Evolutionary conservation across 2,329 filamentous ascomycete genomes (phyloP).

Genomic region (Clarireedia homoeocarpa): DNA sequence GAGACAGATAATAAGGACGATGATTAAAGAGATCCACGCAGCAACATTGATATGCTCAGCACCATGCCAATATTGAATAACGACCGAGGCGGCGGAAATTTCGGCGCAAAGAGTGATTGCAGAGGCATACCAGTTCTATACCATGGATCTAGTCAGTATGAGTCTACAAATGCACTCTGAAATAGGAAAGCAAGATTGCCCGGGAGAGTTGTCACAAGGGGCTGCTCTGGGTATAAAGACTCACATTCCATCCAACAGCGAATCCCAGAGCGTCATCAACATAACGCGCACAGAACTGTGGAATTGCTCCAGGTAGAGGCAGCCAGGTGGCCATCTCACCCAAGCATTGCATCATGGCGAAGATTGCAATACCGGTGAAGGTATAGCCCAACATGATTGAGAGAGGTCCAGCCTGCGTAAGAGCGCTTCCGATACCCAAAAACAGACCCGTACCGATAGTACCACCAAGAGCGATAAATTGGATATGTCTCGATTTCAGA

Average conservation of each 20-base stretch:
- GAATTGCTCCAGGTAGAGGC: constrained; percentile 44
- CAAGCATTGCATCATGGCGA: constrained; percentile 41
- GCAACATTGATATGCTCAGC: constrained; percentile 25
- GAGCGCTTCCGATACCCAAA: constrained; percentile 44
- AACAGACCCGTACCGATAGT: constrained; percentile 50
- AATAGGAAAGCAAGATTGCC: constrained; percentile 40
- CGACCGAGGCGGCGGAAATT: constrained; percentile 40
- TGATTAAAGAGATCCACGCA: constrained; percentile 37
- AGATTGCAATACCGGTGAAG: constrained; percentile 44
- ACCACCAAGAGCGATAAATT: constrained; percentile 52
- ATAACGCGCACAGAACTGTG: constrained; percentile 36
- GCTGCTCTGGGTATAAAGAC: constrained; percentile 27
- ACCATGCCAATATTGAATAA: constrained; percentile 41
- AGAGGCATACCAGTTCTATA: constrained; percentile 26
- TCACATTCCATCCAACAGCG: constrained; percentile 51
- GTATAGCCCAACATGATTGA: constrained; percentile 45
- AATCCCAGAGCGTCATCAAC: constrained; percentile 48
- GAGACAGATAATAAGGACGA: constrained; percentile 30
- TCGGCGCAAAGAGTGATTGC: constrained; percentile 36
- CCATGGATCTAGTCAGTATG: constrained; percentile 3
- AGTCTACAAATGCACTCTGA: not conserved
- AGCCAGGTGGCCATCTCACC: constrained; percentile 46
- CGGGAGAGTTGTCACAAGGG: constrained; percentile 42
- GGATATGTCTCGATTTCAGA: constrained; percentile 42
- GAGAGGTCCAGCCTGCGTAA: constrained; percentile 46